Conservation (phyloP, 805 yeast genomes). For the Wickerhamiella sorbophila region DNA sequence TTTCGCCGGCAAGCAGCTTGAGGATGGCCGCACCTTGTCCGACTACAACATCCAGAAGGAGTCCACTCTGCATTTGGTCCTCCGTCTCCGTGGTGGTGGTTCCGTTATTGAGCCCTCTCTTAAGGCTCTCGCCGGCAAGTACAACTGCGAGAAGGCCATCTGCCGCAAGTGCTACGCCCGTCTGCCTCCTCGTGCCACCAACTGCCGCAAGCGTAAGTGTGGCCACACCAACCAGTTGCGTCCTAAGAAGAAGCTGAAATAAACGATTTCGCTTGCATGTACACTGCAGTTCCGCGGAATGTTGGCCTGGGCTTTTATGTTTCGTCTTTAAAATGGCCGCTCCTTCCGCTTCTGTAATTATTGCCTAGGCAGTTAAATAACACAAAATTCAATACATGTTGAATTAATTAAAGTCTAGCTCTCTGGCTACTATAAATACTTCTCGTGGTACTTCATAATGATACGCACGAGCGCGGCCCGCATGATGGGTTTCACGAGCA, state of each 20-base stretch:
- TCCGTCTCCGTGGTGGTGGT: constrained; percentile 91
- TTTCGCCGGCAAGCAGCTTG: constrained; percentile 99
- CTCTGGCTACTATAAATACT: not conserved
- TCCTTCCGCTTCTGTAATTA: not conserved
- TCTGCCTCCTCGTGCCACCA: constrained; percentile 99
- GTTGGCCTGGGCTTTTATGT: not conserved
- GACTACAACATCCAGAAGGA: constrained; percentile 99
- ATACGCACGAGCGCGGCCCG: constrained; percentile 50
- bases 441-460: constrained; percentile 28
- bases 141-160: constrained; percentile 98
- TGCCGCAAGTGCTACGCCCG: constrained; percentile 99
- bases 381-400: not conserved
- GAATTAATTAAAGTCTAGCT: no score
- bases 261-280: constrained; percentile 30
- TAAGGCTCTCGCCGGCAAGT: constrained; percentile 97
- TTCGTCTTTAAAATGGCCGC: not conserved
- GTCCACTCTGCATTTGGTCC: constrained; percentile 90
- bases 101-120: constrained; percentile 95
- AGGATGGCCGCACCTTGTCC: constrained; percentile 96
- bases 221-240: constrained; percentile 99
- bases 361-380: not conserved
- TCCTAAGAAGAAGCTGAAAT: constrained; percentile 99
- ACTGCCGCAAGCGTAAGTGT: constrained; percentile 99
- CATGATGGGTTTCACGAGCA: constrained; percentile 76
- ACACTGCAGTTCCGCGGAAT: constrained; percentile 1